These are phyloP conservation scores for Dipodascopsis uninucleata DNA, from an alignment of 805 yeast species.

Conservation along the genomic window DNA sequence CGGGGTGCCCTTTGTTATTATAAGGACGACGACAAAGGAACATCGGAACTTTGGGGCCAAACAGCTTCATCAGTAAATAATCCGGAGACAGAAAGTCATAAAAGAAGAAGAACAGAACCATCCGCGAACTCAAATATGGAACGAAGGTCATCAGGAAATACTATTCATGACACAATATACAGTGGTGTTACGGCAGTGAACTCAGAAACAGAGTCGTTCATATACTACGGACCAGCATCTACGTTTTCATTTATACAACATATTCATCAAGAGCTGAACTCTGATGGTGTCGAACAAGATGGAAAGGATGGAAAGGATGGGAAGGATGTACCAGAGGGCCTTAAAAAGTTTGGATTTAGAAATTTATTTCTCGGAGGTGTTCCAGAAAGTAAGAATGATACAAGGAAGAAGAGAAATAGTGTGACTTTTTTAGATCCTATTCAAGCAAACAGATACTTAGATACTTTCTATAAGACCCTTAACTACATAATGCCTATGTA, in stretches of 20 bases:
- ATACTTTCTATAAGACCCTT: constrained; percentile 16
- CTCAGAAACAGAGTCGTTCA: constrained; percentile 19
- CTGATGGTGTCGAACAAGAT: constrained; percentile 18
- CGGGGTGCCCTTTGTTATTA: constrained; percentile 26
- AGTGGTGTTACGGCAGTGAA: constrained; percentile 21
- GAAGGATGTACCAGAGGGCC: constrained; percentile 27
- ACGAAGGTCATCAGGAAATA: constrained; percentile 1
- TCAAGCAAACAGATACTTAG: constrained; percentile 12
- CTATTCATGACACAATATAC: constrained; percentile 21
- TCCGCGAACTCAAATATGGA: not conserved
- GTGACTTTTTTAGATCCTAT: constrained; percentile 17
- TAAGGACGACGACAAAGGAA: constrained; percentile 15
- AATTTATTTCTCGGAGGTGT: constrained; percentile 23
- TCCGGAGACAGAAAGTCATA: not conserved
- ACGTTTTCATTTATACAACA: constrained; percentile 27
- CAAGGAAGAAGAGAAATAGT: not conserved
- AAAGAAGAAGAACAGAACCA: not conserved
- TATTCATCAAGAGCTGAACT: constrained; percentile 22
- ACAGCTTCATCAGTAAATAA: not conserved
- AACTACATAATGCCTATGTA: constrained; percentile 23
- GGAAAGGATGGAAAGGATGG: no score
- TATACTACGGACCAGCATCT: constrained; percentile 28
- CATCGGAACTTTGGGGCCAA: not conserved
- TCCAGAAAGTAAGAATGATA: not conserved
- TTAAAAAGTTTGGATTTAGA: constrained; percentile 21